These are phyloP conservation scores for Prunus mume DNA, from an alignment of 306 rosid genomes.

Conservation along the genomic window DNA sequence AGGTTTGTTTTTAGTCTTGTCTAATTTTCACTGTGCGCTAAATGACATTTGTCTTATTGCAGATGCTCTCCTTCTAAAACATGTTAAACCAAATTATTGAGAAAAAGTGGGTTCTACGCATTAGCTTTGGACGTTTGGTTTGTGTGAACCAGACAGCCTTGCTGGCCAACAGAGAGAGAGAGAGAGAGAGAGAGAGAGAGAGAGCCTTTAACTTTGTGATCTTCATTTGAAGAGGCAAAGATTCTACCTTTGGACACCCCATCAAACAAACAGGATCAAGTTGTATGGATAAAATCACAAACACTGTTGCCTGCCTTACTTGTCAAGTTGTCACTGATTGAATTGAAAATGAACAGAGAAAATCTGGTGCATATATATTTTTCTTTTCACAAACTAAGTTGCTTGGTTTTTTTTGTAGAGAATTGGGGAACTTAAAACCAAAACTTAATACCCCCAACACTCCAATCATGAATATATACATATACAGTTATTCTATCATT, in stretches of 20 bases:
- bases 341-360: background rate
- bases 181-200: too few relatives aligned
- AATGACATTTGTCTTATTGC: background rate
- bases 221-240: background rate
- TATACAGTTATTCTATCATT: too few relatives aligned
- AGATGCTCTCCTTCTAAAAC: background rate
- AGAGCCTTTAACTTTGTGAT: background rate
- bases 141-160: slow-evolving; percentile 5
- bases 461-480: too few relatives aligned
- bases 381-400: background rate
- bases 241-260: background rate
- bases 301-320: background rate
- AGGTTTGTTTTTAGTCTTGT: slow-evolving; percentile 1
- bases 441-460: too few relatives aligned
- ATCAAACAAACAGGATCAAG: background rate
- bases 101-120: background rate
- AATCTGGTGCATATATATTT: too few relatives aligned
- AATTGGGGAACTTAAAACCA: too few relatives aligned
- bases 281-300: background rate
- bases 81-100: slow-evolving; percentile 11
- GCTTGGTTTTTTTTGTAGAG: background rate
- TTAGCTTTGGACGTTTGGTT: background rate
- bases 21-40: background rate
- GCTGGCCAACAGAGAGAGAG: background rate
- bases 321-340: background rate